These are phyloP conservation scores for Cyberlindnera euphorbiae DNA, from an alignment of 805 yeast genomes.

Conservation along the genomic window DNA sequence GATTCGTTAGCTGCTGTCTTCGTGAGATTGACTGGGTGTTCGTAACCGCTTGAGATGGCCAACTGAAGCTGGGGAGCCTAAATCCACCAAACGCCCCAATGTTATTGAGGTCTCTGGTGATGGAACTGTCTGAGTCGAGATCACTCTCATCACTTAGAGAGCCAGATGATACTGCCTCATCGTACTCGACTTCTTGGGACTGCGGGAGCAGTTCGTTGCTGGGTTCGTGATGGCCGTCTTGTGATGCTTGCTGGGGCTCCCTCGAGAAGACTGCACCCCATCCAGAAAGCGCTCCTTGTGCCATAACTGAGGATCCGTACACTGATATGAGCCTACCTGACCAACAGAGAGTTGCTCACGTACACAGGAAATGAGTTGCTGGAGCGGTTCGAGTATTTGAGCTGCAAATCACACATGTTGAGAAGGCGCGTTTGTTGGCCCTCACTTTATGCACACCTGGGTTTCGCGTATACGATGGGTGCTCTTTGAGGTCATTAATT, in stretches of 20 bases:
- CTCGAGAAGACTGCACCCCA: too few relatives aligned
- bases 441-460: too few relatives aligned
- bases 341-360: too few relatives aligned
- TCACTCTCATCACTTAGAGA: not conserved
- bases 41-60: constrained; percentile 5
- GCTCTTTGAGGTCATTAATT: too few relatives aligned
- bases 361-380: not conserved
- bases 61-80: constrained; percentile 21
- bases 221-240: not conserved
- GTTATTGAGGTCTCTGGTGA: constrained; percentile 45
- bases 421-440: too few relatives aligned
- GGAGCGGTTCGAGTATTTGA: not conserved
- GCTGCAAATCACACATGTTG: not conserved
- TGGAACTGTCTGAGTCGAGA: constrained; percentile 27
- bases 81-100: constrained; percentile 37
- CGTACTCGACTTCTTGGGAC: not conserved
- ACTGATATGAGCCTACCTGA: too few relatives aligned
- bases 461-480: too few relatives aligned
- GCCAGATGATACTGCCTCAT: not conserved
- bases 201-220: not conserved
- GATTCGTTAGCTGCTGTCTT: constrained; percentile 28
- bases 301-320: too few relatives aligned
- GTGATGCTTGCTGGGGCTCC: not conserved
- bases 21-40: constrained; percentile 15
- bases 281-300: too few relatives aligned